These are phyloP conservation scores for Eucalyptus rudis DNA, from an alignment of 345 rosid species.

Conservation along the genomic window DNA sequence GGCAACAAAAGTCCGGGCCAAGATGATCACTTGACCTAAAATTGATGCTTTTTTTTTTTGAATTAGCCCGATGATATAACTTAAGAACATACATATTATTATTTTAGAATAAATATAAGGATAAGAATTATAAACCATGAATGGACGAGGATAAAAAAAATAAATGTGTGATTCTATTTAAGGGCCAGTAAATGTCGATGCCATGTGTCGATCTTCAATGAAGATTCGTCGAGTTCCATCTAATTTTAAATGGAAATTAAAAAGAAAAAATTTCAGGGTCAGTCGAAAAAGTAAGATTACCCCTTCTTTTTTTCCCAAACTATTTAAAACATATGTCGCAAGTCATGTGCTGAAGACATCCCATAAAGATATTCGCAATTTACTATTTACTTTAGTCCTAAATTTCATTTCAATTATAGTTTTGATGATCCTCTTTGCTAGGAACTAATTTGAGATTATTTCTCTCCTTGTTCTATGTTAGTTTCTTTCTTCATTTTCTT, in stretches of 20 bases:
- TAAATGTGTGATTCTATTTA: neutral
- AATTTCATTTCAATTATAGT: neutral
- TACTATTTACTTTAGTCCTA: neutral
- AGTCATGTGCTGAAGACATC: fast-evolving
- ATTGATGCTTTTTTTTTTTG: too few species aligned
- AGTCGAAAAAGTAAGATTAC: neutral
- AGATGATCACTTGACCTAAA: too few species aligned
- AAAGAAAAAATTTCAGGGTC: neutral
- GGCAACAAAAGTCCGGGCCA: fast-evolving
- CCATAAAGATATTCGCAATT: neutral
- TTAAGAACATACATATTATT: neutral
- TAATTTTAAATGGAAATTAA: neutral
- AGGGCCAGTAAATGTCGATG: neutral
- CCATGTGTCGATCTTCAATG: neutral
- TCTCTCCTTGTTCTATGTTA: neutral
- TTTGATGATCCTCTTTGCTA: neutral
- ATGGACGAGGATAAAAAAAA: neutral
- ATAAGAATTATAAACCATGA: neutral
- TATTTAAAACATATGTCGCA: neutral
- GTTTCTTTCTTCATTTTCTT: neutral
- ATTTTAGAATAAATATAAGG: neutral
- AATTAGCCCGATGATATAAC: too few species aligned
- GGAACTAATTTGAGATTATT: neutral
- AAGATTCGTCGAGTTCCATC: neutral
- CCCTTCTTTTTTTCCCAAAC: fast-evolving